These are phyloP conservation scores for Arthrinium phaeospermum DNA, from an alignment of 2,329 filamentous ascomycete species.

Conservation along the genomic window DNA sequence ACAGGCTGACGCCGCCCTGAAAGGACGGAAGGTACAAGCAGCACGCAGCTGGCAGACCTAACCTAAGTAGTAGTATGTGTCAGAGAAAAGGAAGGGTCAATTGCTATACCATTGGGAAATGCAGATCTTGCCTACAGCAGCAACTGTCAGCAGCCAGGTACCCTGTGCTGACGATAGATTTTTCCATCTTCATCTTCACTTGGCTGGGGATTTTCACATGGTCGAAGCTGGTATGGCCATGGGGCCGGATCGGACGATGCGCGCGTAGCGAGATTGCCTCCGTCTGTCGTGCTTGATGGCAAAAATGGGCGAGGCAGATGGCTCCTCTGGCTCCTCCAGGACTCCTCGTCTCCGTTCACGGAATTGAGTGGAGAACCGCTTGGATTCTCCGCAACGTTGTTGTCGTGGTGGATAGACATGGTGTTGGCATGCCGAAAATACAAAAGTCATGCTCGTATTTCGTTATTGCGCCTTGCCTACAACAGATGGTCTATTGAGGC, in stretches of 20 bases:
- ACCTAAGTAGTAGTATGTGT: not conserved
- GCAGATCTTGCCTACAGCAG: not conserved
- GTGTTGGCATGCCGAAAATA: not conserved
- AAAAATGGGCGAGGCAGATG: not conserved
- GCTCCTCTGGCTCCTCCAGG: not conserved
- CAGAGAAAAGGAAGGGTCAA: not conserved
- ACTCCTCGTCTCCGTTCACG: not conserved
- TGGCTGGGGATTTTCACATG: not conserved
- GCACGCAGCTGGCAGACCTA: not conserved
- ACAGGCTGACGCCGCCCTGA: not conserved
- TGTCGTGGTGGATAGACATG: constrained; percentile 7
- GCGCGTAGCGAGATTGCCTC: constrained; percentile 1
- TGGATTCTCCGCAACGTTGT: constrained; percentile 11
- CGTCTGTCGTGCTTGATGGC: constrained; percentile 9
- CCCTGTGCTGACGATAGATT: not conserved
- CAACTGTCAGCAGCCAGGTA: not conserved
- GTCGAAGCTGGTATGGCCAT: not conserved
- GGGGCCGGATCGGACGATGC: not conserved
- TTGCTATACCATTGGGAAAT: not conserved
- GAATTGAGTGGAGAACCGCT: not conserved
- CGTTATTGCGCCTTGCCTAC: not conserved
- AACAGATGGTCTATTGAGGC: not conserved
- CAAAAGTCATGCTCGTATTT: constrained; percentile 2
- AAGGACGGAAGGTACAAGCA: not conserved
- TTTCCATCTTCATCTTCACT: not conserved